Percentiles rank a stretch among this genome's conserved stretches.
Conservation (phyloP, 176 grass and related monocot genomes). For the Eragrostis nindensis region DNA sequence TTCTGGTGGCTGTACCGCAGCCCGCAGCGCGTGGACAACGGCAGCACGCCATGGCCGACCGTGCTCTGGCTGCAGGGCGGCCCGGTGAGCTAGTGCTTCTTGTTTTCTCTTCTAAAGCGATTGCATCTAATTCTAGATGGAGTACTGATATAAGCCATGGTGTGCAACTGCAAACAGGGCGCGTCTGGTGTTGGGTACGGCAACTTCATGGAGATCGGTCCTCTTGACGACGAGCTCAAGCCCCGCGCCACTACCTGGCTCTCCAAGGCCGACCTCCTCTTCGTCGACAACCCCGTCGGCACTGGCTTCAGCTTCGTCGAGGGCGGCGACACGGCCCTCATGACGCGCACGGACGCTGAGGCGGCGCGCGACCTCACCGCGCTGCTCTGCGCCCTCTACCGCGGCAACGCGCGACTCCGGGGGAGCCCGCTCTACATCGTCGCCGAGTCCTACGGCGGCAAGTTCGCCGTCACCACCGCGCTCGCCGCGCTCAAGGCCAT, state of each 20-base stretch:
- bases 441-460: conserved; percentile 94
- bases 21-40: conserved; percentile 55
- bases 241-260: conserved; percentile 74
- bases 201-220: conserved; percentile 94
- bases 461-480: conserved; percentile 83
- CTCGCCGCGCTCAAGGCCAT: conserved; percentile 65
- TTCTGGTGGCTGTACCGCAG: conserved; percentile 96
- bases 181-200: conserved; percentile 71
- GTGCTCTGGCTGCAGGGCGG: conserved; percentile 95
- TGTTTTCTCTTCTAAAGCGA: too few species aligned
- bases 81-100: too few species aligned
- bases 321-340: conserved; percentile 41
- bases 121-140: too few species aligned
- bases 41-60: conserved; percentile 70
- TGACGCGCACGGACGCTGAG: conserved; percentile 67
- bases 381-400: conserved; percentile 60
- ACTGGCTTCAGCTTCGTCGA: conserved; percentile 92
- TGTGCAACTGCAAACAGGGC: conserved; percentile 45
- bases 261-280: conserved; percentile 82
- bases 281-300: conserved; percentile 90
- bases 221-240: conserved; percentile 66
- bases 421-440: conserved; percentile 80
- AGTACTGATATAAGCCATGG: neutral
- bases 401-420: conserved; percentile 29
- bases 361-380: conserved; percentile 71